Base-by-base conservation (phyloP, 2,329 filamentous ascomycete species). In the Fusarium brevicatenulatum region DNA sequence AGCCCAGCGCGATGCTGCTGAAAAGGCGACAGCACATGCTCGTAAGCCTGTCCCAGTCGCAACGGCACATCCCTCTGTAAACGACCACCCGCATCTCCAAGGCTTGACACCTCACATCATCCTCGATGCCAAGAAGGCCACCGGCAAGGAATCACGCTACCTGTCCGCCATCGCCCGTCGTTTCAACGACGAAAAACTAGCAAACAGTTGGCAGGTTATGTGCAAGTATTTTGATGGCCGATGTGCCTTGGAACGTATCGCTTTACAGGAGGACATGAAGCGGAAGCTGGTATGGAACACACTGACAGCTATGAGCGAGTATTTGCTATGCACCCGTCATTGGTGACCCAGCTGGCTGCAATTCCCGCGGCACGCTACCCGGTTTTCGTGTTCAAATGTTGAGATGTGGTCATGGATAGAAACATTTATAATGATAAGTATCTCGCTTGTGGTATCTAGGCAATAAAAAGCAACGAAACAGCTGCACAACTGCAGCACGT, bases 221-320 rank as follows among this genome's bases (percentile, higher is more conserved):
- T 88, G 91, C 77, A 94, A 93, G 81, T 96, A 98, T 81, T 94
- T 98, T 76, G 95, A 98, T 80, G 96, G 96, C 2, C 89, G 88
- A 63, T 91, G 92, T 78, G 92, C 95, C 5, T 86, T 98, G 67
- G 96, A 99, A 83, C 91, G 95, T 76, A 92, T 99, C 73, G 90
- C 93, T 3, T 85, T 96, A n/a, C 88, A 92, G 63, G 94, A 98
- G 82, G 93, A 93, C 10, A 88, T 97, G 84, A 97, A 96, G 85
- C 87, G 94, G 63, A 97, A 95, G 83, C 91, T 93, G 75, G 87
- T 94, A 19, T 95, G 93, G 85, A 88, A 89, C 52, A 84, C 91
- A 61, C 81, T 93, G 62, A 87, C 87, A 44, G 83, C 84, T n/a
- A 91, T 92, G 86, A 88, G 89, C 71, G 92, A 93, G 78, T 89